Base-by-base conservation (phyloP, 1,284 basidiomycete genomes). In the Fomitopsis pinicola region DNA sequence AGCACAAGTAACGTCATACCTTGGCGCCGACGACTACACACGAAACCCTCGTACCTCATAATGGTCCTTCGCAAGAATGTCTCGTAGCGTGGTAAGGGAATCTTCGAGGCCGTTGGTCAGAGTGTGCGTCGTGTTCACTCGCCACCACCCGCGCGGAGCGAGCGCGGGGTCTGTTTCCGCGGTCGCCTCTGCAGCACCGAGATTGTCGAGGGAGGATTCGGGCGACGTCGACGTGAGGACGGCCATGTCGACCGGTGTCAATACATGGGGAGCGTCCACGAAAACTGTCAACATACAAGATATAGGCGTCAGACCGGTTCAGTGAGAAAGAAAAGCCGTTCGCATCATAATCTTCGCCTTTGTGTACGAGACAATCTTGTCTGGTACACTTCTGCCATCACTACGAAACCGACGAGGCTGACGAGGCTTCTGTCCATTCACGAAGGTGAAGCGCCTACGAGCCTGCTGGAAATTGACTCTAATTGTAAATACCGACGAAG, bases 71-170 rank as follows among this genome's bases (percentile, higher is more conserved):
- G 75, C 76, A 64, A 88, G 70, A 8, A 83, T 68, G 63, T 85
- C 83, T 58, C 79, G 77, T 28, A 86, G 68, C 17, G 74, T 53
- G 36, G 75, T 67, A 67, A 82, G 60, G 6, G 80, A 80, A 60
- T 90, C 87, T 50, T 88, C 85, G 40, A 94, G 75, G 7, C 88
- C 91, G 63, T 71, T 68, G 36, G 82, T 79, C 59, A 78, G 73
- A 26, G 80, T 83, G 59, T 80, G 77, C 10, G 86, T 83, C 2
- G 75, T 69, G 38, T 81, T 80, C 4, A 75, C 73, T 61, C 78
- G 84, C 87, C 87, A 95, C 95, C 95, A 96, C 1, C 83, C 93
- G 63, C 94, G 81, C 10, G 92, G 88, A 1, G 81, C 85, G 38
- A 88, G 79, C 36, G 86, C 79, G 3, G 87, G 85, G 67, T 89